Conservation (phyloP, 164 flowering plant genomes). For the Kalanchoe fedtschenkoi region DNA sequence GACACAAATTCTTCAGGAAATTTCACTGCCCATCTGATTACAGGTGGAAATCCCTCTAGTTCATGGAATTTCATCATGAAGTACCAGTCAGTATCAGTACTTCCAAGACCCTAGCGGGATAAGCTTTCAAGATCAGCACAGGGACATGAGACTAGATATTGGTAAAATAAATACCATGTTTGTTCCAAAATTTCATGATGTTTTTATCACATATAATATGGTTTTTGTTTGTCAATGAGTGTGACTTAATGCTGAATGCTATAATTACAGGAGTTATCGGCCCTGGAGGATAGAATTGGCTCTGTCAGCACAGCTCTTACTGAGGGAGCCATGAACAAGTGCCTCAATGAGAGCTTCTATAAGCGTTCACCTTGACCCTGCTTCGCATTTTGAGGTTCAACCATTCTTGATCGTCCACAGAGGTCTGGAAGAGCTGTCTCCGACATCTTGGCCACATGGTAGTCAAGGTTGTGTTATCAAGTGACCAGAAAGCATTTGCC, state of each 20-base stretch:
- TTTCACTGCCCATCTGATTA: not conserved
- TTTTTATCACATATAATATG: not conserved
- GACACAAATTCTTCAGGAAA: not conserved
- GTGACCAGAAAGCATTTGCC: too few species aligned
- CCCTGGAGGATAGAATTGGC: conserved; percentile 93
- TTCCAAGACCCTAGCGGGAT: conserved; percentile 44
- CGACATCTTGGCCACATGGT: too few species aligned
- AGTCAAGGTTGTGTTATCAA: too few species aligned
- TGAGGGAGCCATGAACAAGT: conserved; percentile 55
- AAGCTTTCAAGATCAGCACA: conserved; percentile 69
- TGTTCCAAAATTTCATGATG: conserved; percentile 11
- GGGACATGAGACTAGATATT: conserved; percentile 95
- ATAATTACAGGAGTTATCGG: conserved; percentile 64
- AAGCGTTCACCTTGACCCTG: too few species aligned
- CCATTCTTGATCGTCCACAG: too few species aligned
- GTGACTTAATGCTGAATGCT: not conserved
- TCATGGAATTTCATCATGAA: too few species aligned
- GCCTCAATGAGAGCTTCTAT: conserved; percentile 45
- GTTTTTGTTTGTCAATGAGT: too few species aligned
- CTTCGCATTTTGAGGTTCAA: too few species aligned
- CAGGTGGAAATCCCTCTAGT: not conserved
- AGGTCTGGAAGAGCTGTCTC: too few species aligned
- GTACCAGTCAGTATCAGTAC: not conserved
- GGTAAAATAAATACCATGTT: conserved; percentile 98
- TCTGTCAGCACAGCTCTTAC: conserved; percentile 85